phyloP scores from a whole-genome alignment of 345 rosid species.

The Populus deltoides region DNA sequence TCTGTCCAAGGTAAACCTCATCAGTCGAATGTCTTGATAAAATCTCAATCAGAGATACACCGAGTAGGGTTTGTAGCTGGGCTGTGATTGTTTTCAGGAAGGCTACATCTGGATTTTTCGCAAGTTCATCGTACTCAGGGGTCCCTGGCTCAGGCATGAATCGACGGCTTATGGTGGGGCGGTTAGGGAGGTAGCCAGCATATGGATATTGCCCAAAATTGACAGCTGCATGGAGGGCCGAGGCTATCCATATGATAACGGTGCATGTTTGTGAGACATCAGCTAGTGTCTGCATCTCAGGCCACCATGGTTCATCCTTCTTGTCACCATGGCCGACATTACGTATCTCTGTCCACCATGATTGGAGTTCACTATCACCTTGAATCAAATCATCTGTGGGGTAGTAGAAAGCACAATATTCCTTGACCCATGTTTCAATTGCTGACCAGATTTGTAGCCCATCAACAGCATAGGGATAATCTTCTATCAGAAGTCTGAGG shows the following conservation, averaged over 20 bases:
- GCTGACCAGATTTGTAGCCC: slow-evolving; percentile 93
- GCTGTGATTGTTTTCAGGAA: slow-evolving; percentile 87
- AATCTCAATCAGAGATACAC: slow-evolving; percentile 77
- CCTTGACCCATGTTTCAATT: slow-evolving; percentile 73
- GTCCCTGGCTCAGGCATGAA: slow-evolving; percentile 95
- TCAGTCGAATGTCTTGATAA: slow-evolving; percentile 80
- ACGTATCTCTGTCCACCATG: slow-evolving; percentile 85
- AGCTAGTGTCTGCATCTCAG: slow-evolving; percentile 47
- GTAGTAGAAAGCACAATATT: slow-evolving; percentile 76
- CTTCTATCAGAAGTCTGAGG: slow-evolving; percentile 72
- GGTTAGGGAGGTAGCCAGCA: slow-evolving; percentile 92
- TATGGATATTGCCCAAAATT: slow-evolving; percentile 95
- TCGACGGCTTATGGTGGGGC: slow-evolving; percentile 81
- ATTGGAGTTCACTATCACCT: slow-evolving; percentile 65
- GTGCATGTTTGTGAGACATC: slow-evolving; percentile 72
- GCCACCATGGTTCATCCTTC: slow-evolving; percentile 80
- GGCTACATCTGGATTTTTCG: slow-evolving; percentile 44
- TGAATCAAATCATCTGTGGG: slow-evolving; percentile 49
- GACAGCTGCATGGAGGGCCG: slow-evolving; percentile 95
- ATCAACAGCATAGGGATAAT: slow-evolving; percentile 89
- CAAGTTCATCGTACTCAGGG: slow-evolving; percentile 56
- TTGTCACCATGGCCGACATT: slow-evolving; percentile 76
- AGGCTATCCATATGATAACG: slow-evolving; percentile 80
- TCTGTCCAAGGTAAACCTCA: slow-evolving; percentile 85
- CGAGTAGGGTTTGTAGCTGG: slow-evolving; percentile 80